Percentiles rank a stretch among this genome's conserved stretches.
These are phyloP conservation scores for Closterium sp. DNA, from an alignment of 139 green algal genomes.

Conservation along the genomic window DNA sequence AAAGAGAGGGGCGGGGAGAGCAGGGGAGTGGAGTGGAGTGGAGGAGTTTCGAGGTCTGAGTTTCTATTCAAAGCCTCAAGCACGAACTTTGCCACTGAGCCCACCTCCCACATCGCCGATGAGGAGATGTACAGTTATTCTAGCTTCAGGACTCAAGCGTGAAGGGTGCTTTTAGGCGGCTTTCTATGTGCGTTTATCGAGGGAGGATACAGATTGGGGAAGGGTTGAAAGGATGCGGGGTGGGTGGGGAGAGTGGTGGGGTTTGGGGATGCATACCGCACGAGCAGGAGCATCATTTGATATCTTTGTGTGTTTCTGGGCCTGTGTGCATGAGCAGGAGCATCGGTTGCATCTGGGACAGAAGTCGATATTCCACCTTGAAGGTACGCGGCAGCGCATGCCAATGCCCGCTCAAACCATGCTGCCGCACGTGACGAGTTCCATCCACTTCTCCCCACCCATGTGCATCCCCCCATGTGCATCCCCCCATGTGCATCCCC, in stretches of 20 bases:
- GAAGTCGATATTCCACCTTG: slow-evolving; percentile 96
- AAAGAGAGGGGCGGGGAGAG: background rate
- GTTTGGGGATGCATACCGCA: too few species aligned
- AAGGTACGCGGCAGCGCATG: slow-evolving; percentile 54
- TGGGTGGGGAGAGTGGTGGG: too few species aligned
- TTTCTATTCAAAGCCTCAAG: background rate
- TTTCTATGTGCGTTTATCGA: background rate
- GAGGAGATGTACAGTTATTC: too few species aligned
- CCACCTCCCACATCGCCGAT: too few species aligned
- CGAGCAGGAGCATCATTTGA: background rate
- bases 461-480: too few species aligned
- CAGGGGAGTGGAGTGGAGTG: background rate
- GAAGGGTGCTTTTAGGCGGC: background rate
- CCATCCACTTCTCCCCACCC: too few species aligned
- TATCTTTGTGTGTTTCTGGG: background rate
- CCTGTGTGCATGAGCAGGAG: slow-evolving; percentile 62
- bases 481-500: too few species aligned
- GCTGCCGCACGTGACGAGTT: too few species aligned
- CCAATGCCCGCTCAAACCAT: background rate
- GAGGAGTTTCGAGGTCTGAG: too few species aligned
- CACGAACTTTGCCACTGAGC: background rate
- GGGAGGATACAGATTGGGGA: background rate
- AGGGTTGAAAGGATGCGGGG: background rate
- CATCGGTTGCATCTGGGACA: slow-evolving; percentile 79
- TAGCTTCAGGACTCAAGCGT: background rate